Base-by-base conservation (phyloP, 2,329 filamentous ascomycete genomes). In the Aspergillus piperis region DNA sequence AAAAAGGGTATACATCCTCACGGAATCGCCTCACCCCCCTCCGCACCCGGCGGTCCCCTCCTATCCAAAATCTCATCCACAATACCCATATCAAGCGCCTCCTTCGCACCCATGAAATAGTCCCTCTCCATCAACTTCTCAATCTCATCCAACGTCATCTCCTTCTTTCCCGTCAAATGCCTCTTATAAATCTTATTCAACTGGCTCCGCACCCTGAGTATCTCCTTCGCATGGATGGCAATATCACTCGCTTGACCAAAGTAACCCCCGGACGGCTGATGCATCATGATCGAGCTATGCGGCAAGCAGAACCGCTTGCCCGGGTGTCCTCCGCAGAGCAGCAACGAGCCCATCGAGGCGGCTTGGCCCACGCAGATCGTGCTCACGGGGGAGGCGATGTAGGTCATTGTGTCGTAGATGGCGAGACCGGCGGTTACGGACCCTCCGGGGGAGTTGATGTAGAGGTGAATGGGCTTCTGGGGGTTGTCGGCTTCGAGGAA, bases 361-460 rank as follows among this genome's bases (percentile, higher is more conserved):
- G 96, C 95, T 70, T 96, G 91, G 7, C 95, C 95, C 47, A 99
- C 86, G 72, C 95, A 98, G 30, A 99, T 95, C 0, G 95, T 99
- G 47, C 90, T 94, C 0, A 99, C 92, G 1, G 94, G 92, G 2
- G 91, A 91, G 62, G 89, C 88, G 73, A 99, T 98, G 77, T 99
- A 99, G 68, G 90, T 88, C 94, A 99, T 98, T 11, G 95, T 99
- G 75, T 99, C 95, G 83, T 99, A 99, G 71, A 99, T 98, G 25
- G 95, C 93, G 62, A 89, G 81, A 47, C 77, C 86, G 1, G 95
- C 94, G 63, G 90, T 94, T 42, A 99, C 93, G 44, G 90, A 94
- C 58, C 95, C 95, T 53, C 95, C 95, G 0, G 94, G 94, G 0
- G 91, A 96, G 80, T 99, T 96, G 77, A 99, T 99, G 78, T 99